Conservation (phyloP, 2,329 filamentous ascomycete genomes). For the Hortaea sp. region DNA sequence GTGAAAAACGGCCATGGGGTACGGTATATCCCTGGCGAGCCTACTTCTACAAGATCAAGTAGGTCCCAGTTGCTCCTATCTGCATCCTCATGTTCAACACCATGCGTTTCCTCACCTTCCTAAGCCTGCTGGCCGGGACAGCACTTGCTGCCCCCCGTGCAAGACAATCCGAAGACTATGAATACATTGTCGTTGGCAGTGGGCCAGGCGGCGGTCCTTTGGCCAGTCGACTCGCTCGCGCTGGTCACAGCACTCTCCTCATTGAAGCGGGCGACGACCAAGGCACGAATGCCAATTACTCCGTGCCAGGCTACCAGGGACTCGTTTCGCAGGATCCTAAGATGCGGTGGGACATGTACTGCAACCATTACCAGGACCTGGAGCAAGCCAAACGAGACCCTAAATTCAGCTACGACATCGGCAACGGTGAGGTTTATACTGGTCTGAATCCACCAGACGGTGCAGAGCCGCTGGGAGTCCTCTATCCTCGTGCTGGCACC, state of each 20-base stretch:
- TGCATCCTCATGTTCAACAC: no score
- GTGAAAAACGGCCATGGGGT: no score
- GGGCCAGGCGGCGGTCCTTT: slow-evolving; percentile 49
- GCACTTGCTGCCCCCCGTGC: no score
- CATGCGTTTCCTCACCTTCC: no score
- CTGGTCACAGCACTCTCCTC: slow-evolving; percentile 50
- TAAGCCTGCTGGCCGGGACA: no score
- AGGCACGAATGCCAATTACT: slow-evolving; percentile 39
- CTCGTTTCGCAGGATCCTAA: slow-evolving; percentile 31
- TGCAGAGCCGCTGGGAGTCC: slow-evolving; percentile 42
- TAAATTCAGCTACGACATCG: slow-evolving; percentile 49
- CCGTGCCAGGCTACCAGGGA: slow-evolving; percentile 41
- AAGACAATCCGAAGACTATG: slow-evolving; percentile 31
- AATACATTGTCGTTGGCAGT: slow-evolving; percentile 54
- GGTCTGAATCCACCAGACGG: slow-evolving; percentile 45
- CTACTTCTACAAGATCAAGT: no score
- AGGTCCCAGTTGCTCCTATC: no score
- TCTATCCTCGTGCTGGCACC: slow-evolving; percentile 49
- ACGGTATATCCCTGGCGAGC: no score
- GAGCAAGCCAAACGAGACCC: slow-evolving; percentile 44
- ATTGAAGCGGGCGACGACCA: slow-evolving; percentile 53
- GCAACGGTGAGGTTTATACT: slow-evolving; percentile 42
- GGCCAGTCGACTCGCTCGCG: slow-evolving; percentile 48
- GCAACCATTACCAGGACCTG: slow-evolving; percentile 50
- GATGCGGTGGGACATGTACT: slow-evolving; percentile 54